These are phyloP conservation scores for Penstemon eatonii DNA, from an alignment of 257 asterid species.

Conservation along the genomic window DNA sequence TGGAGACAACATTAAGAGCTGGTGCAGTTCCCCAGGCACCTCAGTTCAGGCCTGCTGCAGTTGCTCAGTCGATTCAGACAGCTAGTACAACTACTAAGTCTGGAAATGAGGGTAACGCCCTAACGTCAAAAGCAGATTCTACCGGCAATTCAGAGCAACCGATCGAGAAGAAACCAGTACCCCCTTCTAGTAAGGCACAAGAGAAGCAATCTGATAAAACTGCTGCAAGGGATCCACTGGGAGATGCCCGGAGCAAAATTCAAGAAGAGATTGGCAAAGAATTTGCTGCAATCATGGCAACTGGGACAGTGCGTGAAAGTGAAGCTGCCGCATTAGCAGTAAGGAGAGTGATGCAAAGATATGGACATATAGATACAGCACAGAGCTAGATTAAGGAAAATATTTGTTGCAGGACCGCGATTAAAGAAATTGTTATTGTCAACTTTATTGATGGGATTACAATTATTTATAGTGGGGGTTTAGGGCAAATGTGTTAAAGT, in stretches of 20 bases:
- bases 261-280: conserved; percentile 83
- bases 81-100: conserved; percentile 25
- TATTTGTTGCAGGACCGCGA: not conserved
- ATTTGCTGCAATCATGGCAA: conserved; percentile 89
- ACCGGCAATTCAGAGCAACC: conserved; percentile 6
- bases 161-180: not conserved
- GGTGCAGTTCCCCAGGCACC: conserved; percentile 91
- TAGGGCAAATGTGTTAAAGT: not conserved
- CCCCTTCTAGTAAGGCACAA: conserved; percentile 19
- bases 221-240: conserved; percentile 56
- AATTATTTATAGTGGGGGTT: conserved; percentile 10
- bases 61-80: conserved; percentile 36
- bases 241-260: conserved; percentile 76
- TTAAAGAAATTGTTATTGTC: conserved; percentile 4
- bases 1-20: conserved; percentile 73
- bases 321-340: conserved; percentile 97
- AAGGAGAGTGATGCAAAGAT: conserved; percentile 80
- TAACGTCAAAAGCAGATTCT: conserved; percentile 11
- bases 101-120: conserved; percentile 7
- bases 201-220: conserved; percentile 30
- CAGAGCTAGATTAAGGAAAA: conserved; percentile 40
- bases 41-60: conserved; percentile 53
- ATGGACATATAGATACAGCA: conserved; percentile 62
- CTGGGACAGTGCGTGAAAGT: conserved; percentile 85
- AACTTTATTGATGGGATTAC: conserved; percentile 1